Evolutionary conservation across 164 flowering plant genomes (phyloP).

Genomic region (Santalum album): DNA sequence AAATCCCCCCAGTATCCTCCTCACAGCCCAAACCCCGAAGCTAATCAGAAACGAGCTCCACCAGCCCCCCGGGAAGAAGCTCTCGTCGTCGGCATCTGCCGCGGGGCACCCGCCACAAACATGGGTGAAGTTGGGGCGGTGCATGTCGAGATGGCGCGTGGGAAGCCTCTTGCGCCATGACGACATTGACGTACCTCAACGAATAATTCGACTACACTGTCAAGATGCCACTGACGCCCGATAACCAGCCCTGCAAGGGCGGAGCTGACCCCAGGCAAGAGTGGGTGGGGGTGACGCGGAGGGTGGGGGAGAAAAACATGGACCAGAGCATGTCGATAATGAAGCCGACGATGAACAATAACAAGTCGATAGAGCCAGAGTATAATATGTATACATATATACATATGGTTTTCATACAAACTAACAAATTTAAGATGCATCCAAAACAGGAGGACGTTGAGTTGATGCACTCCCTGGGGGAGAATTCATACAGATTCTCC

Average conservation of each 20-base stretch:
- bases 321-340: constrained; percentile 40
- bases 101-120: constrained; percentile 40
- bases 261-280: constrained; percentile 8
- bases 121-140: constrained; percentile 53
- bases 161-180: constrained; percentile 77
- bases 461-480: constrained; percentile 29
- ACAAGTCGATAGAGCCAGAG: constrained; percentile 40
- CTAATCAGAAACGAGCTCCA: too few species aligned
- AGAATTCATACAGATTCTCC: constrained; percentile 32
- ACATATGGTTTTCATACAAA: neutral
- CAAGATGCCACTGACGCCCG: constrained; percentile 90
- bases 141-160: constrained; percentile 73
- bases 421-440: neutral
- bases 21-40: neutral
- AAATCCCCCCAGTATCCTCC: neutral
- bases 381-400: too few species aligned
- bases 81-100: constrained; percentile 17
- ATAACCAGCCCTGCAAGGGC: constrained; percentile 56
- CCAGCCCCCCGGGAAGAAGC: constrained; percentile 21
- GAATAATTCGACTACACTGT: constrained; percentile 76
- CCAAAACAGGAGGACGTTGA: constrained; percentile 32
- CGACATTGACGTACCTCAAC: constrained; percentile 42
- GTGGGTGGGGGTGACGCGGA: constrained; percentile 4
- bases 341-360: constrained; percentile 16
- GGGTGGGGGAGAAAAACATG: constrained; percentile 13